These are phyloP conservation scores for Pestalotiopsis sp. DNA, from an alignment of 2,329 filamentous ascomycete species.

Conservation along the genomic window DNA sequence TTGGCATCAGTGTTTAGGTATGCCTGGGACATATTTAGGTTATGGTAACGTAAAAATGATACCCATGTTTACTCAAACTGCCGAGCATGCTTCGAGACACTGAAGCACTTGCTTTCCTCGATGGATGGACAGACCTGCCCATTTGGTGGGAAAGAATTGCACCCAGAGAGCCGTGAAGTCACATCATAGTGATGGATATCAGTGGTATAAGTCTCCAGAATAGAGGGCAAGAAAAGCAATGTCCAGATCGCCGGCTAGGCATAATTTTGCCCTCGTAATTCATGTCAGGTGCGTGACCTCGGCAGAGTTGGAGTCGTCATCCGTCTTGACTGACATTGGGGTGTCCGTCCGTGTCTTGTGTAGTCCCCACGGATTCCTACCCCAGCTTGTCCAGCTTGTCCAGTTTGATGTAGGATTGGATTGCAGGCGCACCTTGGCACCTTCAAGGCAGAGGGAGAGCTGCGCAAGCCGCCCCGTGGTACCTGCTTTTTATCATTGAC, in stretches of 20 bases:
- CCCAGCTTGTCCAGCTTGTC: no score
- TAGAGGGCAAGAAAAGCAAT: background rate
- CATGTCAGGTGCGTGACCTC: background rate
- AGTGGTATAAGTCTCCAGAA: background rate
- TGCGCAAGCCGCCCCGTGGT: background rate
- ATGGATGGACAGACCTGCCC: no score
- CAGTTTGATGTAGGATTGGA: background rate
- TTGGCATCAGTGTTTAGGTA: no score
- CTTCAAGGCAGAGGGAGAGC: background rate
- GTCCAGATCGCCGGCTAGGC: background rate
- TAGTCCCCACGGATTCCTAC: no score
- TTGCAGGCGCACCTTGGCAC: background rate
- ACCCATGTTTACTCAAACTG: no score
- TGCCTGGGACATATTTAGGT: no score
- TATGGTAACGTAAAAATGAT: no score
- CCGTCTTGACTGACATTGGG: background rate
- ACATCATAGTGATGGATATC: background rate
- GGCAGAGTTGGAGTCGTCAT: background rate
- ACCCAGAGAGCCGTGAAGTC: no score
- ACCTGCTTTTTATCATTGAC: slow-evolving; percentile 9
- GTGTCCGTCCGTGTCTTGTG: no score
- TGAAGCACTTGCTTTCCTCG: no score
- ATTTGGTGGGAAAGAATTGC: no score
- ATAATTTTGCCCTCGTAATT: background rate
- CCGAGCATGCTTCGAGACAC: no score